phyloP scores from a whole-genome alignment of 2,329 filamentous ascomycete genomes.

The Ceratocystis eucalypticola region DNA sequence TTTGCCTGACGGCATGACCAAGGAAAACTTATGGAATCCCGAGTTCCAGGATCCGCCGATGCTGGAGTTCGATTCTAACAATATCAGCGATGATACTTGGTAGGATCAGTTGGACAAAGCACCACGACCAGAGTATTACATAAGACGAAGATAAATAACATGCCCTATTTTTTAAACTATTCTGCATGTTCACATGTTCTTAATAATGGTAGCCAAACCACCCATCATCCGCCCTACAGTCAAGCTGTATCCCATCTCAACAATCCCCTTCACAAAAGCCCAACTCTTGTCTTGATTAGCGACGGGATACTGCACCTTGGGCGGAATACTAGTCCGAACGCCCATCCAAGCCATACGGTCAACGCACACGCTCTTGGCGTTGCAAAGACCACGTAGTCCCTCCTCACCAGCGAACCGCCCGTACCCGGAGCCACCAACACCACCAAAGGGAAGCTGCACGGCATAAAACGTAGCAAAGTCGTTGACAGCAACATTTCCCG shows the following conservation, averaged over 20 bases:
- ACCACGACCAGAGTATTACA: not conserved
- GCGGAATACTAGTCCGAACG: constrained; percentile 64
- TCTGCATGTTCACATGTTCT: constrained; percentile 28
- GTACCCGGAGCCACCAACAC: constrained; percentile 78
- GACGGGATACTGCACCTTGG: constrained; percentile 70
- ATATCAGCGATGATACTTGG: not conserved
- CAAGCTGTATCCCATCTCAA: constrained; percentile 47
- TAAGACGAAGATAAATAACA: not conserved
- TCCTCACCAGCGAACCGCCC: constrained; percentile 87
- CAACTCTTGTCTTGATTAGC: constrained; percentile 48
- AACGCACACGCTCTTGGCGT: constrained; percentile 71
- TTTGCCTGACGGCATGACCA: constrained; percentile 39
- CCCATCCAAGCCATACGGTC: constrained; percentile 54
- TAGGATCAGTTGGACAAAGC: not conserved
- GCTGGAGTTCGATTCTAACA: not conserved
- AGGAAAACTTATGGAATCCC: not conserved
- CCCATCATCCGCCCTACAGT: constrained; percentile 28
- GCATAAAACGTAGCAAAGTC: constrained; percentile 92
- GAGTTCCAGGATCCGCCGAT: not conserved
- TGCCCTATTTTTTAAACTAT: not conserved
- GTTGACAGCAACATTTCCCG: constrained; percentile 89
- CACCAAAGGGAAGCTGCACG: constrained; percentile 88
- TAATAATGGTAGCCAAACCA: constrained; percentile 31
- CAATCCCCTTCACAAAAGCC: constrained; percentile 48
- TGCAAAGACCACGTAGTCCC: constrained; percentile 71